Conservation (phyloP, 306 rosid species). For the Trifolium subterraneum region DNA sequence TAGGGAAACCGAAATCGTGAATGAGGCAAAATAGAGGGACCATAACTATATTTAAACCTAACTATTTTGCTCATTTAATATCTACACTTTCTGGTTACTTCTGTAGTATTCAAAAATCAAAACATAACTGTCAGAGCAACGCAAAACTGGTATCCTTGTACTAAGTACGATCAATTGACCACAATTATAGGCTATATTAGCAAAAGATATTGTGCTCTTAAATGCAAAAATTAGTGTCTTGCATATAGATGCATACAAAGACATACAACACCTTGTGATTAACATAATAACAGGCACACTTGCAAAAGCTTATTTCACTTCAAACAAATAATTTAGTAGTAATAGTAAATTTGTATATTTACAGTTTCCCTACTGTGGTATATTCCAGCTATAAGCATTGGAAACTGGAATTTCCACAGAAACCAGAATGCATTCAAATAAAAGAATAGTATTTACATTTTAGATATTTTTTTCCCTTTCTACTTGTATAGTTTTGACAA, state of each 20-base stretch:
- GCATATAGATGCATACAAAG: conserved; percentile 2
- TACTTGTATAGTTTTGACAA: conserved; percentile 5
- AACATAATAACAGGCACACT: background rate
- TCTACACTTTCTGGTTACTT: no score
- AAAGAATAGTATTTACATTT: conserved; percentile 3
- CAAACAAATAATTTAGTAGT: conserved; percentile 1
- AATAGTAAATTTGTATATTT: conserved; percentile 4
- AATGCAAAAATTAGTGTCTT: background rate
- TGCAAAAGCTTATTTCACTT: background rate
- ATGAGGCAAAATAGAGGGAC: no score
- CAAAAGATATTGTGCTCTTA: background rate
- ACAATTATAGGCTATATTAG: conserved; percentile 12
- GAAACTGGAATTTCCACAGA: background rate
- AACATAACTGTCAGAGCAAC: no score
- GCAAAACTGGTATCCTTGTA: no score
- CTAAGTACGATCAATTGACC: background rate
- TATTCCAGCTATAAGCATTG: conserved; percentile 15
- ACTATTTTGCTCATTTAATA: no score
- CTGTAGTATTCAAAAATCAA: no score
- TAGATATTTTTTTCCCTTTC: background rate
- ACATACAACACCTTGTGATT: background rate
- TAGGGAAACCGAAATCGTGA: no score
- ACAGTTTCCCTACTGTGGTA: background rate
- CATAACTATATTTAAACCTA: no score
- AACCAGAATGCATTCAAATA: background rate